Evolutionary conservation across 228 moss, liverwort and hornwort genomes (phyloP).

Genomic region (Sphagnum fallax): DNA sequence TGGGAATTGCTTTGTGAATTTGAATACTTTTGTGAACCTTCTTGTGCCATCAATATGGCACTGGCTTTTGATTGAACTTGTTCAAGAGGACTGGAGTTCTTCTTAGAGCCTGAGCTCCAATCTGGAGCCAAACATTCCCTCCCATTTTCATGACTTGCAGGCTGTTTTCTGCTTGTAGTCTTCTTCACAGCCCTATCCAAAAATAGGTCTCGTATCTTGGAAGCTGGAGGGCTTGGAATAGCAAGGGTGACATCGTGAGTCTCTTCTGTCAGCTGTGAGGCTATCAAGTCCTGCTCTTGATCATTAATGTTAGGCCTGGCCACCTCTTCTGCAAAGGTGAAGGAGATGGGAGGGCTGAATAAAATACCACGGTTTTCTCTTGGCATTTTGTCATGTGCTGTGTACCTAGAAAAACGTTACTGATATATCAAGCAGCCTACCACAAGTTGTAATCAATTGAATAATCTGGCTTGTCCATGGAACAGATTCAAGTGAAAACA

Average conservation of each 20-base stretch:
- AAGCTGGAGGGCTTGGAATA: slow-evolving; percentile 31
- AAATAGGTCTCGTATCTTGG: slow-evolving; percentile 32
- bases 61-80: slow-evolving; percentile 11
- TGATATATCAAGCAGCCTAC: slow-evolving; percentile 23
- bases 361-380: slow-evolving; percentile 26
- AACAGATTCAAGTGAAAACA: not conserved
- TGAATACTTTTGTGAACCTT: slow-evolving; percentile 1
- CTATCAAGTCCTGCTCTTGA: slow-evolving; percentile 1
- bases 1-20: not conserved
- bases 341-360: slow-evolving; percentile 33
- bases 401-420: slow-evolving; percentile 22
- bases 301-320: slow-evolving; percentile 18
- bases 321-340: slow-evolving; percentile 35
- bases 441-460: slow-evolving; percentile 19
- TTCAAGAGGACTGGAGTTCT: slow-evolving; percentile 7
- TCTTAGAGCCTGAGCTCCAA: slow-evolving; percentile 6
- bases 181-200: slow-evolving; percentile 22
- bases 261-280: slow-evolving; percentile 19
- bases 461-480: slow-evolving; percentile 7
- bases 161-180: slow-evolving; percentile 18
- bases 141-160: slow-evolving; percentile 8
- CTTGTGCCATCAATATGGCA: slow-evolving; percentile 7
- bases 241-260: slow-evolving; percentile 33
- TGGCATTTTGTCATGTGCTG: slow-evolving; percentile 25
- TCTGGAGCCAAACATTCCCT: slow-evolving; percentile 11